Evolutionary conservation across 2,329 filamentous ascomycete genomes (phyloP), one percentile per base, ranked within the genome.

Genomic region (Scopulariopsis brevicaulis): DNA sequence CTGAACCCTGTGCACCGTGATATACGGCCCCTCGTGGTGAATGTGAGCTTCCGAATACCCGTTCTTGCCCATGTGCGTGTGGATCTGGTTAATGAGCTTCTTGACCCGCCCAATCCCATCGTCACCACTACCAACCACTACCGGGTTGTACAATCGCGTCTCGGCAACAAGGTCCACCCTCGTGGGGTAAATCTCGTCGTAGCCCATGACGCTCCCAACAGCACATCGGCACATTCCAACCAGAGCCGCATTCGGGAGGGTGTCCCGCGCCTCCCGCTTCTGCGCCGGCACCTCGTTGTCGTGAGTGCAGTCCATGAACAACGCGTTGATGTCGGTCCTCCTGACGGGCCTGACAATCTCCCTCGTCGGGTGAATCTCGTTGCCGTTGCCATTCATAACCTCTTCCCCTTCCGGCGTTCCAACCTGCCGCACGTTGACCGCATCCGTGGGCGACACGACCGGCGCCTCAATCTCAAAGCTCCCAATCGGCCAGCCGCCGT

Each of bases 271-370:
- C 69, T 96, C 92, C 48, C 95, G 83, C 72, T 96, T 96, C 71
- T 99, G 93, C 1, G 93, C 90, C 0, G 94, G 94, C 2, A 90
- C 88, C 73, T 99, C 93, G 65, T 99, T 99, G 73, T 99, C 94
- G 70, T 99, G 94, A 0, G 95, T 99, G 71, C 95, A 99, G 69
- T 99, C 95, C 91, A 97, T 97, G 72, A 99, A 96, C 1, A 99
- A 76, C 1, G 93, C 94, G 63, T 96, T 92, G 0, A 97, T 87
- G 4, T 92, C 90, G 3, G 85, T 89, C n/a, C 88, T 86, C 63
- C 90, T 89, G 70, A 99, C 92, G 61, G 81, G 86, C 63, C 86
- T 87, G 63, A 96, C 79, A 20, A 89, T 81, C 65, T 93, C 87
- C 40, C 77, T 75, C 35, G 75, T 73, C 28, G 72, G 68, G 12